Conservation (phyloP, 1,139 yeast species). For the Yamadazyma dendronema region DNA sequence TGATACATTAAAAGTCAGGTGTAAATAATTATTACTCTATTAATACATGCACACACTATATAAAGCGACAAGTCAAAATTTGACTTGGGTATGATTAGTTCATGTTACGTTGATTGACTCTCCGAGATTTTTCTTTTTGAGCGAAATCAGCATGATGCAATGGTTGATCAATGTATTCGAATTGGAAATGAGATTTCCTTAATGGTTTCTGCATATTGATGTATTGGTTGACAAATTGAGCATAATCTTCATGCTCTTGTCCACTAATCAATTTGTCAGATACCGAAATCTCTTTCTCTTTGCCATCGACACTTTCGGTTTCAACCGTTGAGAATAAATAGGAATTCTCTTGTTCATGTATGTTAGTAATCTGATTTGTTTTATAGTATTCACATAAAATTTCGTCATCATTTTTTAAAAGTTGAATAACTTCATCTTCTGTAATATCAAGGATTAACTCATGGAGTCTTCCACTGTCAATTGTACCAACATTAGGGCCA, state of each 20-base stretch:
- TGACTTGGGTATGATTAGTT: too few relatives aligned
- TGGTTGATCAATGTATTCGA: slow-evolving; percentile 24
- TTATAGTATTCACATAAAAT: slow-evolving; percentile 32
- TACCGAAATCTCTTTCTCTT: slow-evolving; percentile 8
- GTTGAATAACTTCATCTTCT: slow-evolving; percentile 18
- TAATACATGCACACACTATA: not conserved
- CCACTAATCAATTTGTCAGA: slow-evolving; percentile 9
- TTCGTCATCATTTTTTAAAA: slow-evolving; percentile 26
- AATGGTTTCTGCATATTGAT: slow-evolving; percentile 29
- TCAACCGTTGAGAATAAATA: slow-evolving; percentile 16
- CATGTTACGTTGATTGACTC: not conserved
- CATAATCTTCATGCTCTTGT: slow-evolving; percentile 11
- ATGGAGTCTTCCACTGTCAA: slow-evolving; percentile 20
- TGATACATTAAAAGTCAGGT: not conserved
- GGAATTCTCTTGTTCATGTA: slow-evolving; percentile 28
- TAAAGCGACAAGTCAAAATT: too few relatives aligned
- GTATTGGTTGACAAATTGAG: slow-evolving; percentile 14
- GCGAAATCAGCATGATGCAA: slow-evolving; percentile 13
- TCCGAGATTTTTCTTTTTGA: slow-evolving; percentile 2
- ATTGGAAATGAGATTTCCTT: slow-evolving; percentile 30
- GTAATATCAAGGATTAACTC: slow-evolving; percentile 20
- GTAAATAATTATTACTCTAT: too few relatives aligned
- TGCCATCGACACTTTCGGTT: slow-evolving; percentile 7
- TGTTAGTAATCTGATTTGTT: slow-evolving; percentile 27
- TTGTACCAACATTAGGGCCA: slow-evolving; percentile 6